These are phyloP conservation scores for Coffea humblotiana DNA, from an alignment of 305 asterid genomes.

Conservation along the genomic window DNA sequence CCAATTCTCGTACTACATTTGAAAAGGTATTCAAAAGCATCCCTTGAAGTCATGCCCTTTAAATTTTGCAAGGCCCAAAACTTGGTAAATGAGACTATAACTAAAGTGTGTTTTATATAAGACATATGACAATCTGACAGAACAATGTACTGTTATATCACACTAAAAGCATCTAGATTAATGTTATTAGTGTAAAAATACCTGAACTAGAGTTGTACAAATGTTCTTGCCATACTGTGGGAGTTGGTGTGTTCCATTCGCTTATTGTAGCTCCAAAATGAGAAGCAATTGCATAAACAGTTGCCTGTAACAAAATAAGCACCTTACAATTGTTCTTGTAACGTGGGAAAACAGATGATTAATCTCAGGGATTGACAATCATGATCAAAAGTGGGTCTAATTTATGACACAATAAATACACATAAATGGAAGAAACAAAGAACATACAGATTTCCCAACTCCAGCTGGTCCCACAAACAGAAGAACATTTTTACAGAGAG, in stretches of 20 bases:
- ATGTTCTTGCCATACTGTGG: slow-evolving; percentile 92
- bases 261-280: slow-evolving; percentile 71
- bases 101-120: neutral
- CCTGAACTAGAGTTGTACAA: slow-evolving; percentile 77
- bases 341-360: neutral
- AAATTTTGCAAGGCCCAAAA: neutral
- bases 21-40: neutral
- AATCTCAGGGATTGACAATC: neutral
- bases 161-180: neutral
- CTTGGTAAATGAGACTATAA: neutral
- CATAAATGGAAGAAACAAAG: slow-evolving; percentile 19
- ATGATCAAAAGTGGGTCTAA: slow-evolving; percentile 1
- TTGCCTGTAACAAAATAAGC: slow-evolving; percentile 55
- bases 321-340: slow-evolving; percentile 19
- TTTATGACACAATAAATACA: neutral
- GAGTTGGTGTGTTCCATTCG: slow-evolving; percentile 93
- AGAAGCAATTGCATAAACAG: slow-evolving; percentile 69
- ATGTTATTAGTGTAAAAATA: slow-evolving; percentile 18
- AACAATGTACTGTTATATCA: neutral
- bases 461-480: slow-evolving; percentile 90
- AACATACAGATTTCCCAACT: slow-evolving; percentile 92
- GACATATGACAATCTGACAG: neutral
- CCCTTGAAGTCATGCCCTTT: neutral
- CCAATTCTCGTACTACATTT: neutral
- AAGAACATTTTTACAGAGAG: slow-evolving; percentile 50